Percentiles rank a stretch among this genome's conserved stretches.
Conservation (phyloP, 2,329 filamentous ascomycete genomes). For the Chlorencoelia australis region DNA sequence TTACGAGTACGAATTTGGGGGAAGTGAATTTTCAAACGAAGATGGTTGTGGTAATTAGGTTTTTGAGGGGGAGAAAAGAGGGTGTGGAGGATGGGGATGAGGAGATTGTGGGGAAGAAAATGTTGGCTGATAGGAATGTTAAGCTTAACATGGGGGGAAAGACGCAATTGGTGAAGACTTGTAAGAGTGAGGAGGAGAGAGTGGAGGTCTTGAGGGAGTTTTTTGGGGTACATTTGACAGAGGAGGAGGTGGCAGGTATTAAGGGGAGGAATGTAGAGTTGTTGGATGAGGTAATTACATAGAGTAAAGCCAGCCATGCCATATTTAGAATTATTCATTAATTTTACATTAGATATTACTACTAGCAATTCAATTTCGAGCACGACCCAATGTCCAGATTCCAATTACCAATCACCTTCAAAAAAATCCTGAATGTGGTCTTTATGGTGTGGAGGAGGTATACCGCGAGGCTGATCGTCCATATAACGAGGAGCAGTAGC, state of each 20-base stretch:
- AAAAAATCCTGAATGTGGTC: too few species aligned
- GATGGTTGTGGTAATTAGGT: slow-evolving; percentile 44
- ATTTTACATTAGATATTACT: too few species aligned
- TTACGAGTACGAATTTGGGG: slow-evolving; percentile 43
- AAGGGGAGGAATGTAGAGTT: slow-evolving; percentile 31
- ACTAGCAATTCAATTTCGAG: too few species aligned
- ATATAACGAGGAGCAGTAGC: too few species aligned
- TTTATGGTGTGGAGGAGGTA: too few species aligned
- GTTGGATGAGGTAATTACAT: not conserved
- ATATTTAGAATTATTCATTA: too few species aligned
- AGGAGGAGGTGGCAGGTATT: slow-evolving; percentile 41
- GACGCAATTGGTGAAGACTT: slow-evolving; percentile 37
- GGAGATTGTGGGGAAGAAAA: slow-evolving; percentile 41
- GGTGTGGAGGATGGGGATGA: slow-evolving; percentile 15
- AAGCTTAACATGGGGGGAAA: slow-evolving; percentile 43
- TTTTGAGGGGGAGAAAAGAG: slow-evolving; percentile 35
- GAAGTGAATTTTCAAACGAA: slow-evolving; percentile 49
- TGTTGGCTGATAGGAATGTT: slow-evolving; percentile 39
- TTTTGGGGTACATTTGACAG: slow-evolving; percentile 42
- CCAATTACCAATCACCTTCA: too few species aligned
- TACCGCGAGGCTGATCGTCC: too few species aligned
- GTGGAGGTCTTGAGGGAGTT: slow-evolving; percentile 37
- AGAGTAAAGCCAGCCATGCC: too few species aligned
- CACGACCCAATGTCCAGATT: too few species aligned
- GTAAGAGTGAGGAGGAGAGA: slow-evolving; percentile 42